Evolutionary conservation across 176 grass and related monocot species (phyloP).

Genomic region (Thalia dealbata): DNA sequence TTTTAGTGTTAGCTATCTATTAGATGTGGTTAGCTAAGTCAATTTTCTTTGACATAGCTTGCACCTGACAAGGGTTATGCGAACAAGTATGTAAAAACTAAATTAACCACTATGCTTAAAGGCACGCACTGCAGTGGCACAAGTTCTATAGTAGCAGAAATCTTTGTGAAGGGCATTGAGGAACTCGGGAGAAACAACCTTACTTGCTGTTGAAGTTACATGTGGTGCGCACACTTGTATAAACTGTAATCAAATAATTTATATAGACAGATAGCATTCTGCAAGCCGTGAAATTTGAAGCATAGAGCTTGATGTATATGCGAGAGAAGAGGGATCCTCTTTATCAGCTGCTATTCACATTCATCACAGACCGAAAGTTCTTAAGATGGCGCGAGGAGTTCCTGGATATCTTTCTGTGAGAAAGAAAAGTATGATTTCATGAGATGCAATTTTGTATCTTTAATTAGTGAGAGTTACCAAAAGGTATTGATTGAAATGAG

Average conservation of each 20-base stretch:
- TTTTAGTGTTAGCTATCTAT: no score
- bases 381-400: conserved; percentile 41
- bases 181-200: not conserved
- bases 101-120: not conserved
- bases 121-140: not conserved
- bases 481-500: not conserved
- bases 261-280: not conserved
- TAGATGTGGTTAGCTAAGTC: no score
- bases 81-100: no score
- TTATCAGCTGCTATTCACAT: not conserved
- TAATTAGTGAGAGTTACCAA: not conserved
- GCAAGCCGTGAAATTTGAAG: not conserved
- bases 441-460: conserved; percentile 14
- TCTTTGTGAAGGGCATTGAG: not conserved
- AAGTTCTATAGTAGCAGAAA: no score
- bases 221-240: not conserved
- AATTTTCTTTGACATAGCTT: no score
- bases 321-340: not conserved
- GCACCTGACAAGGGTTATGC: no score
- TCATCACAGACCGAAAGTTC: not conserved
- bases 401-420: conserved; percentile 90
- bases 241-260: not conserved
- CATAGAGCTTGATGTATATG: not conserved
- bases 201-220: not conserved
- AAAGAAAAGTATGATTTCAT: conserved; percentile 19